Base-by-base conservation (phyloP, 1,284 basidiomycete genomes). In the Mycosarcoma mackinlayi region DNA sequence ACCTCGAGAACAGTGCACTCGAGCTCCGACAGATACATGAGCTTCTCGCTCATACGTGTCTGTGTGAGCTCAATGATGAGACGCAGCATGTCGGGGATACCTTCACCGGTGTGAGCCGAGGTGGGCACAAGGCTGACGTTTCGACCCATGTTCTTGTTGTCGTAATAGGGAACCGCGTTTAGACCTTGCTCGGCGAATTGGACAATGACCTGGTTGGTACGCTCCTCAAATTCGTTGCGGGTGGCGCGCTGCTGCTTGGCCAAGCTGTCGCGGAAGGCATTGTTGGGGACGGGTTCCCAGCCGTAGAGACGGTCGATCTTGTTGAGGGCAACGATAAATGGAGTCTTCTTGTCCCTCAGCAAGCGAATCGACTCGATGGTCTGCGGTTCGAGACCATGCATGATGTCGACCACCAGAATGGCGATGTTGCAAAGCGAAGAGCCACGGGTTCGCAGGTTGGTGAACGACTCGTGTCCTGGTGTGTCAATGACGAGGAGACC, bases 1-100 rank as follows among this genome's bases (percentile, higher is more conserved):
- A 98, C 96, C 84, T 98, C 96, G 55, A 99, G 88, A 21, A 99
- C 94, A n/a, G 96, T 99, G 84, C 94, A 98, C 85, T 98, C 94
- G 54, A 98, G 87, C 84, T 98, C 94, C 27, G 94, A 93, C 58
- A 98, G 88, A 85, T 98, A 99, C 96, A 98, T 99, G 73, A 99
- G 87, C 48, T 90, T 88, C 82, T 95, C 92, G 82, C 91, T 94
- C 95, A 99, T 98, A 64, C 96, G 89, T 84, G 95, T 92, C 84
- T 99, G 96, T 8, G 96, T 98, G 56, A 99, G 87, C 83, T 96
- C 94, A 84, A 98, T 89, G 81, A 99, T 89, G 31, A 99, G 88
- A 90, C 94, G 93, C 84, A 99, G 94, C 92, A 99, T 94, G 85
- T 99, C 96, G n/a, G 96, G 96, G 23, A 99, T 88, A 85, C 96